Percentiles rank a stretch among this genome's conserved stretches.
Conservation (phyloP, 768 basidiomycete species). For the Termitomyces sp. region DNA sequence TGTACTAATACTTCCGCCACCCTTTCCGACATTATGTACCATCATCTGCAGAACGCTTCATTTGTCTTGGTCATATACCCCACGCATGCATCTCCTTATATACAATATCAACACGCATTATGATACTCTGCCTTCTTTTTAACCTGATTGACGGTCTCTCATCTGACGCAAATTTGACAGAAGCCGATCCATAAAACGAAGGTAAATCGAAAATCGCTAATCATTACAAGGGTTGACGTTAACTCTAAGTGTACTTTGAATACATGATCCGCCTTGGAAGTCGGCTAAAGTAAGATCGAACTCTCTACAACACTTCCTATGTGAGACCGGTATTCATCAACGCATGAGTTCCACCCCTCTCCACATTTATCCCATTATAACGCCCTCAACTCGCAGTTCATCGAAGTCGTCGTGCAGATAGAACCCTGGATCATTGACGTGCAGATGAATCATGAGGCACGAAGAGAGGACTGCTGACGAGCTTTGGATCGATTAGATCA, state of each 20-base stretch:
- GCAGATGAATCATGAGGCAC: conserved; percentile 4
- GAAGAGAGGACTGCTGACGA: conserved; percentile 5
- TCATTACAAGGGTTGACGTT: background rate
- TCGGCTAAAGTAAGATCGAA: conserved; percentile 1
- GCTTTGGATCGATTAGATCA: background rate
- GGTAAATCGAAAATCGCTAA: background rate
- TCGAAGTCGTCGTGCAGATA: background rate
- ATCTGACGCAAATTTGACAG: background rate
- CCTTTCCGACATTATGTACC: conserved; percentile 2
- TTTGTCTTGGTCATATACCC: conserved; percentile 1
- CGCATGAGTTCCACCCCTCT: background rate
- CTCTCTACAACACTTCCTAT: background rate
- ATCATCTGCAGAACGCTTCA: conserved; percentile 1
- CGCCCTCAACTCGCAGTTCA: background rate
- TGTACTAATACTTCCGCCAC: conserved; percentile 4
- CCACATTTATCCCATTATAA: background rate
- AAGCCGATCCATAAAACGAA: background rate
- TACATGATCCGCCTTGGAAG: background rate
- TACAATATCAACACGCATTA: background rate
- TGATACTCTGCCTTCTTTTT: background rate
- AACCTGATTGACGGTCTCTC: background rate
- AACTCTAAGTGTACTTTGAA: background rate
- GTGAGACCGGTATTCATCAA: too few species aligned
- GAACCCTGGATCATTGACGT: background rate
- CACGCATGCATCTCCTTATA: background rate